Conservation (phyloP, 202 grass and related monocot species). For the Musa balbisiana region DNA sequence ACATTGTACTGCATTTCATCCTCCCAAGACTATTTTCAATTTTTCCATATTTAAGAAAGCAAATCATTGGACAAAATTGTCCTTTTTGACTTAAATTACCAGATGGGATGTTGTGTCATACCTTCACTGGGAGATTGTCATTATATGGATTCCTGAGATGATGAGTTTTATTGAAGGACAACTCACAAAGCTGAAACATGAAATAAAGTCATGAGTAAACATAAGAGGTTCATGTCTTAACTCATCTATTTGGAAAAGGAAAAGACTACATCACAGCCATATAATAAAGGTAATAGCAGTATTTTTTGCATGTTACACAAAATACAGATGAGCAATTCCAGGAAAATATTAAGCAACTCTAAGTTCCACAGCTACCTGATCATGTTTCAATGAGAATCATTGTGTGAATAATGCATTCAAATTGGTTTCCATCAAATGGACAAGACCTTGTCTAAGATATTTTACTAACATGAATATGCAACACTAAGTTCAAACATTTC, state of each 20-base stretch:
- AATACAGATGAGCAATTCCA: background rate
- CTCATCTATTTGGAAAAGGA: background rate
- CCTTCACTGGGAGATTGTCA: slow-evolving; percentile 98
- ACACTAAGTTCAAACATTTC: too few relatives aligned
- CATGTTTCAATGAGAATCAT: too few relatives aligned
- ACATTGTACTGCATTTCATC: too few relatives aligned
- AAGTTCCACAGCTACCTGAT: background rate
- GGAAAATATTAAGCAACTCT: background rate
- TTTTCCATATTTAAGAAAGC: background rate
- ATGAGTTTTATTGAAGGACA: slow-evolving; percentile 98
- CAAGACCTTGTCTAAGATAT: too few relatives aligned
- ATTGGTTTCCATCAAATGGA: too few relatives aligned
- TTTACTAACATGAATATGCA: too few relatives aligned
- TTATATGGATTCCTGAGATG: slow-evolving; percentile 98
- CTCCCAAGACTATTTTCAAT: background rate
- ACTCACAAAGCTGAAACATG: slow-evolving; percentile 79
- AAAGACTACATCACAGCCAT: background rate
- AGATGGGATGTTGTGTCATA: slow-evolving; percentile 26
- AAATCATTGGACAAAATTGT: background rate
- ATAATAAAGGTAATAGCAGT: background rate
- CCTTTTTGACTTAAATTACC: background rate
- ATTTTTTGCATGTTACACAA: background rate
- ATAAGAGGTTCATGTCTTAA: background rate
- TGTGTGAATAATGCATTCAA: too few relatives aligned
- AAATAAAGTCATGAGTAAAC: slow-evolving; percentile 28